Evolutionary conservation across 495 filamentous ascomycete genomes (phyloP), one percentile per base, ranked within the genome.

Genomic region (Chaetomium tenue): DNA sequence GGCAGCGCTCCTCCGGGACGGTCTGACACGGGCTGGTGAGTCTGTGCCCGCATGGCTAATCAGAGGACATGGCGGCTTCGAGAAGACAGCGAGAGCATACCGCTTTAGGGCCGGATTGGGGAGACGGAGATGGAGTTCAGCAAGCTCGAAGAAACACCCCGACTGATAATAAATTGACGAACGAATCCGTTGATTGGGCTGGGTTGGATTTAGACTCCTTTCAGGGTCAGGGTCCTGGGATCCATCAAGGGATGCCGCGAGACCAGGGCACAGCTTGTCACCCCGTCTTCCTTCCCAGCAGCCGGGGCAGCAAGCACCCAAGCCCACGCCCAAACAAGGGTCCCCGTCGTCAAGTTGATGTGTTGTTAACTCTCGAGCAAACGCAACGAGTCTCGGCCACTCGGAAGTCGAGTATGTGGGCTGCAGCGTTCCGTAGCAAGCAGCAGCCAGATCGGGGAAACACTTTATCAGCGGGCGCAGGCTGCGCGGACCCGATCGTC

Each of bases 31-130:
- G 63, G 51, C 56, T 55, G 63, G 59, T 68, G 71, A 70, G 67
- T 66, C 51, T 72, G 72, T 64, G 60, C 70, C 68, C 70, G 60
- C 69, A 74, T 74, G 64, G 64, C 63, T 66, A 61, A 16, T 46
- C 58, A 63, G 66, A 52, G 33, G 20, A 39, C 53, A 56, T 56
- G 53, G 33, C 53, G 30, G 53, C 53, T 30, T 30, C 28, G 30
- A 33, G 12, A 47, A 46, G 57, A 30, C 42, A 30, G 57, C 25
- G 9, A 47, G 51, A 67, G 61, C 68, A 65, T 70, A 63, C 68
- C 65, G 58, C 60, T 64, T 58, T 42, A 28, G 61, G 11, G 61
- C 48, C 55, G 25, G 46, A n/a, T 59, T 16, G 40, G 20, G 42
- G 57, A 23, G n/a, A 50, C 25, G 50, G 25, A 53, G 23, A 52